Evolutionary conservation across 1,139 yeast species (phyloP), one percentile per base, ranked within the genome.

Genomic region (Protomyces pachydermus): DNA sequence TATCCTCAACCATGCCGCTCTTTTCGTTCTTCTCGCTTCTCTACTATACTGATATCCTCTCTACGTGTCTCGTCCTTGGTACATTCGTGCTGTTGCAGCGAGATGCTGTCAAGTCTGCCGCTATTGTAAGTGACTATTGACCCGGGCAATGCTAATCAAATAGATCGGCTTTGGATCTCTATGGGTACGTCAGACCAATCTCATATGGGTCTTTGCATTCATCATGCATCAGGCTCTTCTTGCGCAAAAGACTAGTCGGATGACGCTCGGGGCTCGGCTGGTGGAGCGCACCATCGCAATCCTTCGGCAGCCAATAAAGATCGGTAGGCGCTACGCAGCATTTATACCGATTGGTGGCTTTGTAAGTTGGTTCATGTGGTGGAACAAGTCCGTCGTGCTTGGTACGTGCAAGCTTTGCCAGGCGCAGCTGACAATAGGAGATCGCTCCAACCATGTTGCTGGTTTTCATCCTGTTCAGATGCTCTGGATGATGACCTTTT

Each of bases 31-130:
- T 85, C 74, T 85, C 87, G 70, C 84, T 85, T 57, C 76, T 93
- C 56, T 95, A 85, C 75, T 95, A 93, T 75, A 93, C 99, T 0
- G 98, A 93, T 74, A 86, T 91, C 1, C 91, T 97, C 97, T 84
- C 97, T 0, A 83, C 95, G 0, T 80, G 88, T 0, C 76, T 89
- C 53, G 81, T 91, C 8, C 69, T 88, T 60, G 80, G 76, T 46
- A 81, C 82, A 38, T 79, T 79, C 72, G 79, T 76, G 32, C 73
- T 77, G 69, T 37, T 64, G 9, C 65, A 55, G 20, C 54, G 50
- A 35, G 45, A 51, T 39, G 56, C 54, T 32, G 66, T 23, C 45
- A 28, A 10, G 38, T n/a, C 18, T 9, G 48, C 60, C 32, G 60
- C 65, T 35, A 37, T 54, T n/a, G 56, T 37, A 54, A 46, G 51